Percentiles rank a stretch among this genome's conserved stretches.
Conservation (phyloP, 768 basidiomycete genomes). For the Hypholoma fasciculare region DNA sequence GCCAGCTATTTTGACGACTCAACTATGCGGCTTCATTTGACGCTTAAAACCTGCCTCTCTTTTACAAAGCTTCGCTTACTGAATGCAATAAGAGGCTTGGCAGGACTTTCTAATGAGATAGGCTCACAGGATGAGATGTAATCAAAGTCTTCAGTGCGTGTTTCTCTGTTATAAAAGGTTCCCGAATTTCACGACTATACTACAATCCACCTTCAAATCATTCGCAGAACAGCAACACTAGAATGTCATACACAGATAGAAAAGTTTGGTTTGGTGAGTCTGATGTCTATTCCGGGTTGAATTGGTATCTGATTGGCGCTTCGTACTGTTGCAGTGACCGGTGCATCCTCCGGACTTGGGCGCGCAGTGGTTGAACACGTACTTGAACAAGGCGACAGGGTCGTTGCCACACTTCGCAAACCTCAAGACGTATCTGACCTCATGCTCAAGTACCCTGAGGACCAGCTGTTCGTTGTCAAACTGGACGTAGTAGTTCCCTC, state of each 20-base stretch:
- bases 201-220: not conserved
- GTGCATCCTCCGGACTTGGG: not conserved
- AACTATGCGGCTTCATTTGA: no score
- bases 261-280: constrained; percentile 1
- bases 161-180: no score
- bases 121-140: no score
- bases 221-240: not conserved
- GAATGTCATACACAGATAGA: not conserved
- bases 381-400: not conserved
- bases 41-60: no score
- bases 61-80: no score
- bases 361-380: not conserved
- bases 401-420: not conserved
- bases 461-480: not conserved
- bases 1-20: no score
- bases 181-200: no score
- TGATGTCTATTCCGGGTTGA: not conserved
- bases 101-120: no score
- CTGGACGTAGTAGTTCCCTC: constrained; percentile 3
- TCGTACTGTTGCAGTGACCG: not conserved
- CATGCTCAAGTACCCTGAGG: not conserved
- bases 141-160: no score
- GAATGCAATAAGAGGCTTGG: no score
- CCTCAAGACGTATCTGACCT: not conserved
- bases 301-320: not conserved